Evolutionary conservation across 1,139 yeast species (phyloP).

Genomic region (Scheffersomyces illinoinensis): DNA sequence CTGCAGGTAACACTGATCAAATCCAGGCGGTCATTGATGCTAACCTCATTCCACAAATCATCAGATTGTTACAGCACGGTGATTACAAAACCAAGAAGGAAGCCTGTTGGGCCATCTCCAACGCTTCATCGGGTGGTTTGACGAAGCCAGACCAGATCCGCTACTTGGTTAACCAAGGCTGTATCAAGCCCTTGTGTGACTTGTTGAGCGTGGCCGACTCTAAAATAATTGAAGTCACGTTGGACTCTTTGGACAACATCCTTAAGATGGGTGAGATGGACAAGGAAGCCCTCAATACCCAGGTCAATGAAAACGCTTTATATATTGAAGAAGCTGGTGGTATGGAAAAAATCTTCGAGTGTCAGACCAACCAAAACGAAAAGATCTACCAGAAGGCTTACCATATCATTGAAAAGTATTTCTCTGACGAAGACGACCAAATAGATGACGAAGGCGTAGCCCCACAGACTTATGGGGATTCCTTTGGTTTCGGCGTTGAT

Average conservation of each 20-base stretch:
- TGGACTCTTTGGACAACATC: slow-evolving; percentile 93
- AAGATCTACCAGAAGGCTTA: slow-evolving; percentile 91
- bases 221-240: slow-evolving; percentile 89
- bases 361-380: slow-evolving; percentile 90
- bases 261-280: slow-evolving; percentile 93
- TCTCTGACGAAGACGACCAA: slow-evolving; percentile 76
- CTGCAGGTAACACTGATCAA: slow-evolving; percentile 95
- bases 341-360: slow-evolving; percentile 91
- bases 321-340: slow-evolving; percentile 98
- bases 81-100: slow-evolving; percentile 97
- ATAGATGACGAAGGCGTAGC: slow-evolving; percentile 79
- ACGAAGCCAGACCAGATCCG: slow-evolving; percentile 91
- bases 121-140: slow-evolving; percentile 95
- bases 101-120: slow-evolving; percentile 99
- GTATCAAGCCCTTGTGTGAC: slow-evolving; percentile 97
- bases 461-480: slow-evolving; percentile 80
- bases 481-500: slow-evolving; percentile 82
- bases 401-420: slow-evolving; percentile 85
- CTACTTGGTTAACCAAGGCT: slow-evolving; percentile 90
- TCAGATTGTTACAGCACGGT: slow-evolving; percentile 75
- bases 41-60: slow-evolving; percentile 89
- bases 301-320: slow-evolving; percentile 82
- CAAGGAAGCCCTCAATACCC: slow-evolving; percentile 69
- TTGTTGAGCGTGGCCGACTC: slow-evolving; percentile 84
- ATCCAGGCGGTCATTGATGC: slow-evolving; percentile 96